These are phyloP conservation scores for Euryodendron excelsum DNA, from an alignment of 148 eudicot species.

Conservation along the genomic window DNA sequence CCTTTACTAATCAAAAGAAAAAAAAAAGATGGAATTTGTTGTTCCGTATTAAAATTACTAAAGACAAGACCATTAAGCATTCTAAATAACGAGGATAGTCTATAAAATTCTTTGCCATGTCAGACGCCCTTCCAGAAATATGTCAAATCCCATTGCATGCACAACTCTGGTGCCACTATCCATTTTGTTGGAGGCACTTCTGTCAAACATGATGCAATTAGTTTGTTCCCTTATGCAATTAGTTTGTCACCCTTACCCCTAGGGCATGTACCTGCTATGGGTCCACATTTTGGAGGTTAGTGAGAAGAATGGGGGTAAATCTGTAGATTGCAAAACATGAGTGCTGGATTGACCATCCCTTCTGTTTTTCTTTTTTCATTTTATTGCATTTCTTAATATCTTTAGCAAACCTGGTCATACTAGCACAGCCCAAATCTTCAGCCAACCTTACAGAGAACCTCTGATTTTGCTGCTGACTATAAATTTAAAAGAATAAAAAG, in stretches of 20 bases:
- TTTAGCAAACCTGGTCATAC: neutral
- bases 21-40: neutral
- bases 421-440: neutral
- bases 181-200: neutral
- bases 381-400: neutral
- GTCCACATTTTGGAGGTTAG: neutral
- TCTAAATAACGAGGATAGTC: neutral
- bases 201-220: neutral
- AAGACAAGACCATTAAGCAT: neutral
- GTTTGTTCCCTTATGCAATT: neutral
- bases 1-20: too few relatives aligned
- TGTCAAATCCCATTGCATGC: neutral
- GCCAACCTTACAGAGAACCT: neutral
- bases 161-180: neutral
- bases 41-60: neutral
- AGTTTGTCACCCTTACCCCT: neutral
- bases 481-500: neutral
- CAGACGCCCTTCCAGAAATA: neutral
- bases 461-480: neutral
- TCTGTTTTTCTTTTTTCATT: neutral
- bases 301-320: neutral
- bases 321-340: neutral
- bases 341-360: neutral
- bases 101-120: neutral
- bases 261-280: neutral